Evolutionary conservation across 2,329 filamentous ascomycete genomes (phyloP).

Genomic region (Biscogniauxia mediterranea): DNA sequence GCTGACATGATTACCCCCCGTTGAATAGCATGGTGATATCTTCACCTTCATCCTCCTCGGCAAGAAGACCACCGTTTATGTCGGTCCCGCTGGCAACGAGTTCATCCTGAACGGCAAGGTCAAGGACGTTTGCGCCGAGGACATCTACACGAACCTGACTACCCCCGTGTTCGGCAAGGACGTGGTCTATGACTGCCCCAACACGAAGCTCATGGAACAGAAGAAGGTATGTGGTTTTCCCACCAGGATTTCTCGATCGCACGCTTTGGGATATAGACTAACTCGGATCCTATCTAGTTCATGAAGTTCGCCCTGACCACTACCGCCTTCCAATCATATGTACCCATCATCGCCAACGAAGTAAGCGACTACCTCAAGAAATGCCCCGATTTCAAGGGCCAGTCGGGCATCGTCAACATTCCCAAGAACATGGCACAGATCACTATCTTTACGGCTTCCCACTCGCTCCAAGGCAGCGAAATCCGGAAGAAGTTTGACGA

Average conservation of each 20-base stretch:
- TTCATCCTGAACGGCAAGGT: slow-evolving; percentile 91
- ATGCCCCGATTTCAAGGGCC: slow-evolving; percentile 63
- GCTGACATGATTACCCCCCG: slow-evolving; percentile 10
- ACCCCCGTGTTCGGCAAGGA: slow-evolving; percentile 75
- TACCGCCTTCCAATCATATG: slow-evolving; percentile 71
- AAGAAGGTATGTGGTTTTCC: slow-evolving; percentile 66
- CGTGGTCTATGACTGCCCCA: slow-evolving; percentile 89
- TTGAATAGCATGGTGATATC: slow-evolving; percentile 72
- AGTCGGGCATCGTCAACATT: slow-evolving; percentile 69
- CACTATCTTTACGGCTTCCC: slow-evolving; percentile 86
- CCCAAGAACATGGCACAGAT: slow-evolving; percentile 77
- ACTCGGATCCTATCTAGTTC: slow-evolving; percentile 47
- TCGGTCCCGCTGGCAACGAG: slow-evolving; percentile 81
- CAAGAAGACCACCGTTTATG: slow-evolving; percentile 82
- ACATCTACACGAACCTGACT: slow-evolving; percentile 79
- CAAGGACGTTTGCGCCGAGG: slow-evolving; percentile 85
- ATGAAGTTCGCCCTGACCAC: slow-evolving; percentile 79
- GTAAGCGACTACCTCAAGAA: slow-evolving; percentile 70
- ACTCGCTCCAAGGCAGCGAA: slow-evolving; percentile 80
- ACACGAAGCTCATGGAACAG: slow-evolving; percentile 92
- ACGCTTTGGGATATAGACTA: background rate
- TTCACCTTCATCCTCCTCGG: slow-evolving; percentile 88
- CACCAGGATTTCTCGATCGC: background rate
- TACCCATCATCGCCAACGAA: slow-evolving; percentile 74
- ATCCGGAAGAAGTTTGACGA: slow-evolving; percentile 79